A percentile compares a stretch with the other conserved stretches of the same genome.
Evolutionary conservation across 1,139 yeast genomes (phyloP).

Genomic region (Geotrichum cucujoidarum): DNA sequence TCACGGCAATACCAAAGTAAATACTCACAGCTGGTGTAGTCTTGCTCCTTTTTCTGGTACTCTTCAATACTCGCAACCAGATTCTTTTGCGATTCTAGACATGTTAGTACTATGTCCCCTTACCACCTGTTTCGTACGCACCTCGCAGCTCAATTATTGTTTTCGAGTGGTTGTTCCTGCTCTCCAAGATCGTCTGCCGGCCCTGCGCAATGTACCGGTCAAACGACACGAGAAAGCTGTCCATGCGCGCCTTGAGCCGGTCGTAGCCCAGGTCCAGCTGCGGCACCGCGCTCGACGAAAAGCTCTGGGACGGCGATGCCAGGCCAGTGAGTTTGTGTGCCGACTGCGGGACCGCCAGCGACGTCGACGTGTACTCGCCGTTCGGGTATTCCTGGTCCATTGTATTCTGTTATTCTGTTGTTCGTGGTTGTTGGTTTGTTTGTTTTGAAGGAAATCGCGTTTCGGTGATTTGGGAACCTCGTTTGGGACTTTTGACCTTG

Average conservation of each 20-base stretch:
- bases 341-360: constrained; percentile 3
- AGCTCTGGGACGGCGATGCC: constrained; percentile 5
- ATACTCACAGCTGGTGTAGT: constrained; percentile 19
- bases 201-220: constrained; percentile 26
- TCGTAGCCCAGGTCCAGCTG: constrained; percentile 28
- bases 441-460: too few relatives aligned
- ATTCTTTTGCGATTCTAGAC: constrained; percentile 24
- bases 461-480: too few relatives aligned
- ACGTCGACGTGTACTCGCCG: constrained; percentile 1
- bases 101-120: background rate
- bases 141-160: constrained; percentile 25
- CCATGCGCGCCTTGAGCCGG: constrained; percentile 27
- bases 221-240: constrained; percentile 27
- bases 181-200: constrained; percentile 26
- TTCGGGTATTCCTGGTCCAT: background rate
- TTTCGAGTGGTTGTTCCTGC: constrained; percentile 26
- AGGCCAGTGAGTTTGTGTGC: background rate
- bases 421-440: too few relatives aligned
- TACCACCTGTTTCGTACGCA: background rate
- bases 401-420: background rate
- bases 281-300: constrained; percentile 21
- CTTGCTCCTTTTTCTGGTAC: constrained; percentile 25
- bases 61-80: constrained; percentile 28
- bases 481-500: too few relatives aligned
- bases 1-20: background rate